Evolutionary conservation across 192 early-diverging fungal species (phyloP), one percentile per base, ranked within the genome.

Genomic region (Kappamyces sp.): DNA sequence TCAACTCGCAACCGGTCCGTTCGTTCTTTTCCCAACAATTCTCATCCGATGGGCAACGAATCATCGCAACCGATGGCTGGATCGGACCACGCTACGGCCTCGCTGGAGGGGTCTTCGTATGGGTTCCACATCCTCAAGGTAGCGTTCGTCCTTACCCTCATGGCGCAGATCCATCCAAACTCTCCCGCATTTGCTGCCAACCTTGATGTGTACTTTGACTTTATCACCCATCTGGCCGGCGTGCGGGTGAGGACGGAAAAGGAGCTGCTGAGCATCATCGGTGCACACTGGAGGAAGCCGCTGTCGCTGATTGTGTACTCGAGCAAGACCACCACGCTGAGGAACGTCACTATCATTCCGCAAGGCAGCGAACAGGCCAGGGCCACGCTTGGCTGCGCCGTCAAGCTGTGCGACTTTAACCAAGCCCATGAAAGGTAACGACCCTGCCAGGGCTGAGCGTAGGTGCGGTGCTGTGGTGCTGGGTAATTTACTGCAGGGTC

Each of bases 131-230:
- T 87, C 35, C 66, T 87, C 57, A 78, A 79, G 71, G 83, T 79
- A 76, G 51, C 6, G 12, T n/a, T 29, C 38, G n/a, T 40, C 2
- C 3, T 8, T 12, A 30, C 29, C 36, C 7, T 42, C 31, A n/a
- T 9, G 9, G 37, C 12, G 30, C 49, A 87, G 84, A 81, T 88
- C 48, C 69, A 78, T 36, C 76, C 79, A 35, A 73, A 77, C 59
- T 86, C 87, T 2, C 86, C 87, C 11, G 83, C 86, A 8, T 71
- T 77, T 45, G 63, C 50, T 8, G 80, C 77, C 52, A 86, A 86
- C 12, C 74, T 89, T 35, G 75, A 84, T 30, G 84, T 77, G 2
- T 88, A 88, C 61, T 89, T 89, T 63, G 87, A 89, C 62, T 89
- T 81, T 51, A 83, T 89, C 54, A 68, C 83, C 8, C 66, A 68